Evolutionary conservation across 129 eudicot genomes (phyloP), one percentile per base, ranked within the genome.

Genomic region (Tanacetum coccineum): DNA sequence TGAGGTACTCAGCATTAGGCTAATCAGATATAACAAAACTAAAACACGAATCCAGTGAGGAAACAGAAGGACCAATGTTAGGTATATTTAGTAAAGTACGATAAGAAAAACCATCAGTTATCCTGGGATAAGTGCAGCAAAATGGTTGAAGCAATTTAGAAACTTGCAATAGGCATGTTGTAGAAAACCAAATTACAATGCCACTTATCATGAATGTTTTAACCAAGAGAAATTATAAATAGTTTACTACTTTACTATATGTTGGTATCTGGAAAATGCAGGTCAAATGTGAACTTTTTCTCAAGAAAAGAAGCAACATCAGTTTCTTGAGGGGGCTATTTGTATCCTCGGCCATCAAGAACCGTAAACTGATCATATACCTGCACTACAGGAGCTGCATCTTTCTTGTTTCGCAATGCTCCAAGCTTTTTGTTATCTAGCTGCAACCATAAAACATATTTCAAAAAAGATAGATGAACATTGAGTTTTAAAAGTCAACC

Each of bases 381-480:
- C 98, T 93, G 98, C 96, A 93, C 64, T 55, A 82, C 91, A 4
- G 96, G 95, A 63, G 87, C 65, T 49, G 69, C 74, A 18, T 87
- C 95, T 72, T 87, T 87, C 44, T 75, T 80, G 81, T 82, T 87
- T 11, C 62, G 76, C 62, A 90, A 78, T 67, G 84, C 83, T 75
- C 86, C 92, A 64, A 90, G 89, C 70, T 82, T 90, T 64, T 73
- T 80, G 71, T 87, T 90, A 81, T 90, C 97, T 67, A 86, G 69
- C 93, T 86, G 85, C 9, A 40, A 80, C 57, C 63, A 12, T 26
- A 50, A 26, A 26, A 47, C 49, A 55, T 10, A 68, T 15, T 21
- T 52, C 10, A 50, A 1, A 61, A 40, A 53, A 51, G 7, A 59
- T n/a, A 5, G 10, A 36, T 22, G 48, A 15, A 36, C 10, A 20